Base-by-base conservation (phyloP, 345 rosid species). In the Eucalyptus pauciflora region DNA sequence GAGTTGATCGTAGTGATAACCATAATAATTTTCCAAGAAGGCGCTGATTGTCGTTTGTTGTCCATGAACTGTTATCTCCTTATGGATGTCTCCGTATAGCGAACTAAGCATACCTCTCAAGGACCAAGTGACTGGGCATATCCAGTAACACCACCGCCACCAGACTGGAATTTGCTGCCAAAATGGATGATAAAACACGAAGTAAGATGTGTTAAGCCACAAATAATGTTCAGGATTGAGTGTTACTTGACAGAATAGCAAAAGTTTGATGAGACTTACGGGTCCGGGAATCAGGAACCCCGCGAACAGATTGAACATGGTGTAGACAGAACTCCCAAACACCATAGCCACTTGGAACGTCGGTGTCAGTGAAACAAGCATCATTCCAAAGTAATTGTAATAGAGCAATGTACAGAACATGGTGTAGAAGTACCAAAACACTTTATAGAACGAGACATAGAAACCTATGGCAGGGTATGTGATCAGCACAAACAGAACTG, bases 81-180 rank as follows among this genome's bases (percentile, higher is more conserved):
- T 16, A 24, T 86, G 54, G 62, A 91, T 87, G 87, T 94, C 94
- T 86, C 94, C 96, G 31, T 93, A 94, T 85, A 91, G 94, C 29
- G 95, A 91, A 50, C 92, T 81, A 1, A 94, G 71, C 4, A 94
- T 41, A 54, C 90, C 94, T 86, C 89, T 93, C 24, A 94, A 71
- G 9, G 94, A 87, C 95, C 95, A 93, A 11, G 91, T 24, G 7
- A 90, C 88, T 48, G 94, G 95, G 86, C 89, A 92, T 18, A 93
- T 89, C 93, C 93, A 93, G 20, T 91, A 93, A n/a, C 79, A 69
- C 95, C 95, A 92, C 2, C 76, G 58, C 96, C 95, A 94, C 96
- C 95, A 93, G 45, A 86, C 91, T 7, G 95, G 94, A 16, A 92
- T 86, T 64, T 85, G 13, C 95, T 93, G 92, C 91, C 48, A 14